Conservation (phyloP, 2,329 filamentous ascomycete genomes). For the Orbilia brochopaga region DNA sequence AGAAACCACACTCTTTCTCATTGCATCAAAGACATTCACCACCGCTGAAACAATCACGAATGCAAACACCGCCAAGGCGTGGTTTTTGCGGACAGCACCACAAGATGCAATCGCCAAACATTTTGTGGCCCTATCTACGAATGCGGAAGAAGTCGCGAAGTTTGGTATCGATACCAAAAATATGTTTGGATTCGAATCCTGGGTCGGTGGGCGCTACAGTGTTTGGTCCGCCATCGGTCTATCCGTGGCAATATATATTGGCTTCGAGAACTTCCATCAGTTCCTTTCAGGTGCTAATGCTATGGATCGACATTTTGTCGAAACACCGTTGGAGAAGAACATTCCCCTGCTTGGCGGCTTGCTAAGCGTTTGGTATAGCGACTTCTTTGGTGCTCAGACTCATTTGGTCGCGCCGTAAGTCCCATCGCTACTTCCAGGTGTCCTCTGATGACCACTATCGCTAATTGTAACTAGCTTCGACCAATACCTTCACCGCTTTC, state of each 20-base stretch:
- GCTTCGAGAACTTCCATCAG: slow-evolving; percentile 95
- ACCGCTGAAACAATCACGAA: slow-evolving; percentile 97
- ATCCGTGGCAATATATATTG: slow-evolving; percentile 91
- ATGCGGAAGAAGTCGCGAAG: slow-evolving; percentile 92
- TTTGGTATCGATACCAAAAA: slow-evolving; percentile 99
- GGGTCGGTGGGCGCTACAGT: slow-evolving; percentile 97
- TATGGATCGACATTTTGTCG: slow-evolving; percentile 98
- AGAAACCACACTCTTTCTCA: slow-evolving; percentile 97
- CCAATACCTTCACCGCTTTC: slow-evolving; percentile 98
- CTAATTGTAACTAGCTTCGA: slow-evolving; percentile 71
- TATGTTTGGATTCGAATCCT: slow-evolving; percentile 99
- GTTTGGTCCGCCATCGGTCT: slow-evolving; percentile 99
- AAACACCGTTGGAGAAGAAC: slow-evolving; percentile 89
- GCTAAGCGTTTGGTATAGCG: slow-evolving; percentile 96
- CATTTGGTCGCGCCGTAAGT: slow-evolving; percentile 92
- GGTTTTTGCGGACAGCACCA: slow-evolving; percentile 85
- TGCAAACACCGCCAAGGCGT: slow-evolving; percentile 93
- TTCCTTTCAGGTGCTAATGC: slow-evolving; percentile 93
- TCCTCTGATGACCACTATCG: background rate
- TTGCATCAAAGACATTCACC: slow-evolving; percentile 99
- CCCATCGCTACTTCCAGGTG: background rate
- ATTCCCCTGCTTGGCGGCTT: slow-evolving; percentile 92
- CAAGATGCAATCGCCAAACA: slow-evolving; percentile 89
- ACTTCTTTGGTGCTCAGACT: slow-evolving; percentile 98
- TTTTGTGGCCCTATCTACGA: slow-evolving; percentile 97